phyloP scores from a whole-genome alignment of 805 yeast species.

The Zygotorulaspora danielsina region DNA sequence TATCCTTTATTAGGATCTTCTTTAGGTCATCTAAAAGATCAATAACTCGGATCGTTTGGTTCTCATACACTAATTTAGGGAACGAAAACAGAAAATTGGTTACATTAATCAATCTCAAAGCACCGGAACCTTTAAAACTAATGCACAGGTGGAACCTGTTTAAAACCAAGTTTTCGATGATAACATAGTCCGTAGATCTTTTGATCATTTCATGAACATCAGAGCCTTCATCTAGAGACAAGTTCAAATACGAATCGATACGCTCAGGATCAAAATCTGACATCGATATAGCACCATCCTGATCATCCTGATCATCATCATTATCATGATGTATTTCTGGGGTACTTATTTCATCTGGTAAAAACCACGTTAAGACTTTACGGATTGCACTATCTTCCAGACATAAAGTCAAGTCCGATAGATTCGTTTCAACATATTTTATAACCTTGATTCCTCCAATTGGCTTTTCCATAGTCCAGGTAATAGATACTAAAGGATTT shows the following conservation, averaged over 20 bases:
- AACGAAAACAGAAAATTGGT: conserved; percentile 63
- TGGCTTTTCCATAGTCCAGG: conserved; percentile 79
- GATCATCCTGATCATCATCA: conserved; percentile 9
- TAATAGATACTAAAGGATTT: conserved; percentile 40
- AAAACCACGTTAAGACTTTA: conserved; percentile 60
- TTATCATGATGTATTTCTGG: conserved; percentile 14
- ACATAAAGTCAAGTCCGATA: conserved; percentile 66
- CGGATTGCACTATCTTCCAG: conserved; percentile 69
- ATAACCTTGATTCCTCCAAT: conserved; percentile 90
- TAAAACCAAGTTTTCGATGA: conserved; percentile 56
- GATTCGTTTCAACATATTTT: conserved; percentile 52
- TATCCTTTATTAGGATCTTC: conserved; percentile 55
- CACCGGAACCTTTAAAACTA: conserved; percentile 74
- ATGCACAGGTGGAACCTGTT: conserved; percentile 53
- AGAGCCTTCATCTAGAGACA: conserved; percentile 19
- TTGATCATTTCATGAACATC: conserved; percentile 62
- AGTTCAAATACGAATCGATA: conserved; percentile 13
- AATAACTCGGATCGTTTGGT: conserved; percentile 66
- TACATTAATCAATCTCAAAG: conserved; percentile 67
- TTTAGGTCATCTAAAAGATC: conserved; percentile 63
- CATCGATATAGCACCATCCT: conserved; percentile 6
- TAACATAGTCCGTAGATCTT: conserved; percentile 69
- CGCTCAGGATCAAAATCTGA: conserved; percentile 13
- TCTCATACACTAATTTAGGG: conserved; percentile 55
- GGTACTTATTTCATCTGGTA: conserved; percentile 48